These are phyloP conservation scores for Globisporangium nagaii DNA, from an alignment of 352 stramenopile species.

Conservation along the genomic window DNA sequence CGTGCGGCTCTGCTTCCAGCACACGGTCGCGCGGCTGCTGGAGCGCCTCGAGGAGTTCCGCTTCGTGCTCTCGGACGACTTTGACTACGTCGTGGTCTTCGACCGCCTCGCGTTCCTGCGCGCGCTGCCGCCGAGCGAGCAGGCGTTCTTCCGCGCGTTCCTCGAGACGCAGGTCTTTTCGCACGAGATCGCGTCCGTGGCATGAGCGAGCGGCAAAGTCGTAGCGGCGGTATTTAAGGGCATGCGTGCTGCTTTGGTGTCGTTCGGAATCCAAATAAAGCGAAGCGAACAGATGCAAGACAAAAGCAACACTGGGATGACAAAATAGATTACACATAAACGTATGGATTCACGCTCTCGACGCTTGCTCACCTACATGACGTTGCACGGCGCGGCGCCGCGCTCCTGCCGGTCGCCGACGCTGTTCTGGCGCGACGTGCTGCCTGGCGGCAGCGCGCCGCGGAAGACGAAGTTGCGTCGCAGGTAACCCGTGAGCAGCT, in stretches of 20 bases:
- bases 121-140: slow-evolving; percentile 40
- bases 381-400: slow-evolving; percentile 3
- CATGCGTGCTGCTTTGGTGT: neutral
- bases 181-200: slow-evolving; percentile 71
- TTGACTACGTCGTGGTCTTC: slow-evolving; percentile 85
- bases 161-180: slow-evolving; percentile 85
- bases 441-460: slow-evolving; percentile 4
- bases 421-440: slow-evolving; percentile 6
- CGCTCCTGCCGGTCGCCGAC: slow-evolving; percentile 11
- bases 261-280: neutral
- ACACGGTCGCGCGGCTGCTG: slow-evolving; percentile 43
- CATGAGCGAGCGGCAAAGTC: slow-evolving; percentile 11
- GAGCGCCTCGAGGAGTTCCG: slow-evolving; percentile 68
- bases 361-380: too few relatives aligned
- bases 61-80: slow-evolving; percentile 83
- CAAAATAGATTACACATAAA: neutral
- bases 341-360: too few relatives aligned
- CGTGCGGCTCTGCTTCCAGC: slow-evolving; percentile 55
- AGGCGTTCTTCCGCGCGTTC: slow-evolving; percentile 71
- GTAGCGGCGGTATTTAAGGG: neutral
- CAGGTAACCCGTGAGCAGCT: slow-evolving; percentile 63
- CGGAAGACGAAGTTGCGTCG: slow-evolving; percentile 79
- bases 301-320: neutral
- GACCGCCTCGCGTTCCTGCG: slow-evolving; percentile 67
- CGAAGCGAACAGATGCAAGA: too few relatives aligned